Conservation (phyloP, 2,329 filamentous ascomycete genomes). For the Fusarium praegraminearum region DNA sequence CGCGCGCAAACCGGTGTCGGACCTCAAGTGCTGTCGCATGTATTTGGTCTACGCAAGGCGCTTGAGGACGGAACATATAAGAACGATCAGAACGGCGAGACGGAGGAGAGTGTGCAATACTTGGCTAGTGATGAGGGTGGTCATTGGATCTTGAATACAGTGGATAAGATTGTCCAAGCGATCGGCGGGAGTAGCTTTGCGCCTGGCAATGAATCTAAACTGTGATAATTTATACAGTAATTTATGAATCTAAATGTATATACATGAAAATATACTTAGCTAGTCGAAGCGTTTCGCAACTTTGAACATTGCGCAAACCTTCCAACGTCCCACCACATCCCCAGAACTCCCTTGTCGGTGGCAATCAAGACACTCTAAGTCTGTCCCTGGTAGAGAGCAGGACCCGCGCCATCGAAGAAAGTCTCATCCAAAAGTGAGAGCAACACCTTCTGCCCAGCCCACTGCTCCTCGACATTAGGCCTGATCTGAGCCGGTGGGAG, state of each 20-base stretch:
- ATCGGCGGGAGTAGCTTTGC: constrained; percentile 60
- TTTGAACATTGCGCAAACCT: not conserved
- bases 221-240: constrained; percentile 11
- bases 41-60: constrained; percentile 83
- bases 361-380: not conserved
- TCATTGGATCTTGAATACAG: constrained; percentile 60
- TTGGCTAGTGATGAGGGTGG: constrained; percentile 60
- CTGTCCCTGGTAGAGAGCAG: constrained; percentile 38
- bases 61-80: constrained; percentile 73
- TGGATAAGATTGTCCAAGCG: constrained; percentile 60
- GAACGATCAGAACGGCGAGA: constrained; percentile 51
- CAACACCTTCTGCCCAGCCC: constrained; percentile 54
- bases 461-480: constrained; percentile 54
- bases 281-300: not conserved
- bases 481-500: constrained; percentile 54
- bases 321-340: not conserved
- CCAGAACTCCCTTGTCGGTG: no score
- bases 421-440: constrained; percentile 50
- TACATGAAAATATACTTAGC: not conserved
- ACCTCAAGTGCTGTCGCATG: constrained; percentile 83
- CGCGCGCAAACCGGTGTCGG: constrained; percentile 84
- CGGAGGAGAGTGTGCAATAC: constrained; percentile 54
- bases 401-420: constrained; percentile 52
- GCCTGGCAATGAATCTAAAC: constrained; percentile 39
- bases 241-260: not conserved